Evolutionary conservation across 176 grass and related monocot genomes (phyloP), one percentile per base, ranked within the genome.

Genomic region (Bolboschoenus planiculmis): DNA sequence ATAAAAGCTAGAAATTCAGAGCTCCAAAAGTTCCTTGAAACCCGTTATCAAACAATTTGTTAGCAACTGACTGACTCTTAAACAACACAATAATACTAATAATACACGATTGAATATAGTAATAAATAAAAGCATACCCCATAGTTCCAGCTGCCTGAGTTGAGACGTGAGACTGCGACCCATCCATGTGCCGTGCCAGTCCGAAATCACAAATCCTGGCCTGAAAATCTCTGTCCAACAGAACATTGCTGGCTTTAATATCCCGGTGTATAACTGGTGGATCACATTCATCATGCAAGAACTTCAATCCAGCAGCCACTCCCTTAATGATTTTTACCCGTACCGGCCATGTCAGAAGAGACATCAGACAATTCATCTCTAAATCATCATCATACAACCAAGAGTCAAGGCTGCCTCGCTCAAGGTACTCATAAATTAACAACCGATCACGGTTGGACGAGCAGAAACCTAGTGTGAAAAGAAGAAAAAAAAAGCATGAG

Each of bases 391-490:
- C 85, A 79, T 97, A 88, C 13, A 97, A 87, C 94, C 90, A 94
- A 2, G 85, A 11, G 54, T 97, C 92, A 20, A 97, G 92, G 92
- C 92, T 91, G 36, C 92, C 94, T 40, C 56, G 83, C 48, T 94
- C 88, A 4, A 94, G 66, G 78, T 92, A 91, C 92, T 97, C 95
- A 89, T 97, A 97, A 57, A 97, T 91, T 66, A 97, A 89, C 10
- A 97, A 78, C 1, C 92, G 83, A 81, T 97, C 95, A 67, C 71
- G 47, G 50, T 85, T 92, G 40, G 90, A 80, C 61, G 84, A 84
- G 78, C 92, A 97, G 90, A 88, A 97, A 4, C 92, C 95, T 81
- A 18, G 58, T 44, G 35, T 47, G n/a, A 58, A 37, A 57, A 80
- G 55, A 57, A 80, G 54, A 18, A 57, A 31, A 18, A 57, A 31